A percentile compares a stretch with the other conserved stretches of the same genome.
Conservation (phyloP, 805 yeast species). For the Schizosaccharomyces cryophilus region DNA sequence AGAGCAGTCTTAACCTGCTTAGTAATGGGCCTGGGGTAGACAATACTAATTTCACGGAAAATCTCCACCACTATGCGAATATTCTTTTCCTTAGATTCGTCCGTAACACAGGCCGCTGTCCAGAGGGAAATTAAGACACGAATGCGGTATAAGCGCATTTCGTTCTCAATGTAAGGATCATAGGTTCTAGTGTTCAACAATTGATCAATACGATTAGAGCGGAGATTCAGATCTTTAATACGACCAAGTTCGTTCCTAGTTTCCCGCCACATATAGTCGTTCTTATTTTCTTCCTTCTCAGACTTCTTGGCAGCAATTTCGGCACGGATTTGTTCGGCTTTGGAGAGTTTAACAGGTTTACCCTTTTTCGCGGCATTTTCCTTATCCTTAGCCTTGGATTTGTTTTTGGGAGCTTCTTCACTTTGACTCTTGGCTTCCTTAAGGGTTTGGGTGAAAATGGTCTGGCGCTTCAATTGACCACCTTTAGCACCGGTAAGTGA, state of each 20-base stretch:
- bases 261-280: not conserved
- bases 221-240: not conserved
- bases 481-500: conserved; percentile 2
- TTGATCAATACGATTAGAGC: not conserved
- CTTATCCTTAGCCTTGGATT: not conserved
- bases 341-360: not conserved
- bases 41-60: not conserved
- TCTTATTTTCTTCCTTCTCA: not conserved
- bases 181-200: not conserved
- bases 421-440: not conserved
- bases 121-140: not conserved
- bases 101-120: not conserved
- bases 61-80: not conserved
- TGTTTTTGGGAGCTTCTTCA: not conserved
- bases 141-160: conserved; percentile 1
- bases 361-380: not conserved
- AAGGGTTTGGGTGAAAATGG: not conserved
- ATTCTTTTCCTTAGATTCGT: conserved; percentile 1
- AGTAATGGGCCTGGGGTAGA: not conserved
- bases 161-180: not conserved
- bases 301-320: conserved; percentile 1
- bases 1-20: not conserved
- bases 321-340: not conserved
- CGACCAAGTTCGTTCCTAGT: not conserved
- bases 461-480: not conserved